Percentiles rank a stretch among this genome's conserved stretches.
Evolutionary conservation across 1,284 basidiomycete genomes (phyloP).

Genomic region (Apiotrichum brassicae): DNA sequence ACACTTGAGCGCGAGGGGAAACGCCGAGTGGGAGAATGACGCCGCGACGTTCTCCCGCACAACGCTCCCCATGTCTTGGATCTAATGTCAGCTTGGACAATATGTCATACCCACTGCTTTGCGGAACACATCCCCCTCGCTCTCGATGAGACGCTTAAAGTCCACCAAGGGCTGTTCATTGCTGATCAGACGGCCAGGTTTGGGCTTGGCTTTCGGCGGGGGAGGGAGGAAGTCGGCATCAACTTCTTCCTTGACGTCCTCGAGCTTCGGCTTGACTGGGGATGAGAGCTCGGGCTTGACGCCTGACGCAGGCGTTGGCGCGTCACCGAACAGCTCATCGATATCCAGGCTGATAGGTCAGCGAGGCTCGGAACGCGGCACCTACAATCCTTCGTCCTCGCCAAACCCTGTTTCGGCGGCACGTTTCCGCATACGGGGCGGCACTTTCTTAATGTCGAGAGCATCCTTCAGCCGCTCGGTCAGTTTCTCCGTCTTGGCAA

Average conservation of each 20-base stretch:
- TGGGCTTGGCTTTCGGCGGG: constrained; percentile 16
- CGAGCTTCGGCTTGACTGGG: constrained; percentile 16
- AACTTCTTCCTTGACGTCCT: constrained; percentile 39
- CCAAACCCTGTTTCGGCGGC: constrained; percentile 31
- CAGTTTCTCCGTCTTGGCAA: constrained; percentile 56
- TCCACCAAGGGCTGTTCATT: constrained; percentile 65
- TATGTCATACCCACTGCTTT: constrained; percentile 57
- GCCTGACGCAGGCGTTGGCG: neutral
- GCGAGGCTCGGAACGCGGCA: neutral
- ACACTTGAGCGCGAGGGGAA: constrained; percentile 65
- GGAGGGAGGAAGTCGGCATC: constrained; percentile 38
- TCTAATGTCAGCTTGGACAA: constrained; percentile 9
- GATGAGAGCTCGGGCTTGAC: constrained; percentile 12
- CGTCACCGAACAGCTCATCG: constrained; percentile 38
- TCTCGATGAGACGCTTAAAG: constrained; percentile 61
- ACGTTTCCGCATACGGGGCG: constrained; percentile 48
- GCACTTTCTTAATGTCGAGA: constrained; percentile 61
- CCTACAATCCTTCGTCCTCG: constrained; percentile 41
- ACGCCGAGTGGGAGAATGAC: constrained; percentile 62
- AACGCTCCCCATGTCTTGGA: constrained; percentile 62
- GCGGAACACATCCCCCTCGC: constrained; percentile 64
- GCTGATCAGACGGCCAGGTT: constrained; percentile 53
- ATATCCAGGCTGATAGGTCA: constrained; percentile 37
- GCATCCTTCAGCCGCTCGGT: constrained; percentile 58
- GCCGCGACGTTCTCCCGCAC: constrained; percentile 62